Base-by-base conservation (phyloP, 441 rosid species). In the Arabidopsis hybrid region DNA sequence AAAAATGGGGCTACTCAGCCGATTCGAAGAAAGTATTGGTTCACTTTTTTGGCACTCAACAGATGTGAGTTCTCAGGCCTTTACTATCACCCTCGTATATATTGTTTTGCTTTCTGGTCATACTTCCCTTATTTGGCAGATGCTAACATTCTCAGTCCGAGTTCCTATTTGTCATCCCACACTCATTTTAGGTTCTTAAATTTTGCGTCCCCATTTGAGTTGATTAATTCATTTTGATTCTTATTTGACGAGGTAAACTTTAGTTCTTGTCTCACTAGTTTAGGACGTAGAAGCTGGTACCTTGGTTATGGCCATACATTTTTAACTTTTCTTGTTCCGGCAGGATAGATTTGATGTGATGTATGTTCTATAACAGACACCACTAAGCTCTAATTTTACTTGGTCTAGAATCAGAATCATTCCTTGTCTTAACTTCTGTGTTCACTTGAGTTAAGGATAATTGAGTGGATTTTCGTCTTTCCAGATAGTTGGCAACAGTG, bases 21-120 rank as follows among this genome's bases (percentile, higher is more conserved):
- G 97, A 93, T 79, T 88, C 83, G 97, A 95, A 87, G 89, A 95
- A 95, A 87, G 93, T 95, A 32, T 80, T 93, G 61, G 98, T 95
- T 69, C 89, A 84, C 84, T 95, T 95, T 73, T 95, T 95, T 78
- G 99, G 99, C 75, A 93, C 99, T 40, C 96, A 90, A 76, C 98
- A 95, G 85, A 93, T 95, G 98, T 95, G 81, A 91, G 97, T 84
- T 52, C 47, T 70, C 78, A 14, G 47, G 39, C 59, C 55, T 53
- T 43, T 31, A 34, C 50, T 34, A 32, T 14, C 40, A 13, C 70
- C 43, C 36, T 63, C 36, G 17, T 52, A 2, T 57, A 13, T 47
- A 2, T 50, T 8, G 1, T 38, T 60, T 45, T 16, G 8, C 16
- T 32, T 65, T 35, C n/a, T 49, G n/a, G 12, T 18, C 12, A 0